Percentiles rank a stretch among this genome's conserved stretches.
Evolutionary conservation across 2,329 filamentous ascomycete genomes (phyloP).

Genomic region (Ceratocystis smalleyi): DNA sequence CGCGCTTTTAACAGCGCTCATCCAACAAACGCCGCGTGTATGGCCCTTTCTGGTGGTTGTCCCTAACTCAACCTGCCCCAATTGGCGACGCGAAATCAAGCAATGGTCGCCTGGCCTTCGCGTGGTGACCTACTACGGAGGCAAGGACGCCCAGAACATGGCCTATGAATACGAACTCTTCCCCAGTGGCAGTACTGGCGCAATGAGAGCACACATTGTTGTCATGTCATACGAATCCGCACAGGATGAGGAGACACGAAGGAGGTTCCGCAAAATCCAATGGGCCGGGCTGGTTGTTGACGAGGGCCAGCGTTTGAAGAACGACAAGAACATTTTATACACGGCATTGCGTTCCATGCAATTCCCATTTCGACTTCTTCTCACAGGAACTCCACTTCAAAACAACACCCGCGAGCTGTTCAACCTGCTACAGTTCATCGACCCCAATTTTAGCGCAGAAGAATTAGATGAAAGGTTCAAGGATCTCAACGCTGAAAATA

Average conservation of each 20-base stretch:
- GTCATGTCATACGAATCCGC: slow-evolving; percentile 91
- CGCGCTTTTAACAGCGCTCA: slow-evolving; percentile 58
- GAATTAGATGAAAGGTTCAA: slow-evolving; percentile 59
- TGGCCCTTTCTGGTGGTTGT: slow-evolving; percentile 90
- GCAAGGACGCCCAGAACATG: slow-evolving; percentile 55
- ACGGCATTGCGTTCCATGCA: slow-evolving; percentile 54
- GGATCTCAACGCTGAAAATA: slow-evolving; percentile 67
- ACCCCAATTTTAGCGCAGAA: slow-evolving; percentile 53
- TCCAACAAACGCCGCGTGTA: slow-evolving; percentile 49
- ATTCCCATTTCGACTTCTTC: slow-evolving; percentile 67
- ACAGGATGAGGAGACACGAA: slow-evolving; percentile 51
- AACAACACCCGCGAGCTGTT: slow-evolving; percentile 93
- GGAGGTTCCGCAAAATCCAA: slow-evolving; percentile 51
- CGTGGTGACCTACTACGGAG: slow-evolving; percentile 87
- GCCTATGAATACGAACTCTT: slow-evolving; percentile 78
- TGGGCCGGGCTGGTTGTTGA: slow-evolving; percentile 89
- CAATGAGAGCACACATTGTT: slow-evolving; percentile 76
- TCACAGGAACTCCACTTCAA: slow-evolving; percentile 85
- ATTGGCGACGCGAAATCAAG: slow-evolving; percentile 93
- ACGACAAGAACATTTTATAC: slow-evolving; percentile 74
- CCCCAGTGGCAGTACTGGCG: slow-evolving; percentile 40
- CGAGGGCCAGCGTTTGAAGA: slow-evolving; percentile 90
- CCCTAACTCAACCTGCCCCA: slow-evolving; percentile 89
- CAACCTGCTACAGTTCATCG: slow-evolving; percentile 90
- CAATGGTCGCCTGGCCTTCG: slow-evolving; percentile 75